Evolutionary conservation across 2,329 filamentous ascomycete species (phyloP).

Genomic region (Exophiala aquamarina): DNA sequence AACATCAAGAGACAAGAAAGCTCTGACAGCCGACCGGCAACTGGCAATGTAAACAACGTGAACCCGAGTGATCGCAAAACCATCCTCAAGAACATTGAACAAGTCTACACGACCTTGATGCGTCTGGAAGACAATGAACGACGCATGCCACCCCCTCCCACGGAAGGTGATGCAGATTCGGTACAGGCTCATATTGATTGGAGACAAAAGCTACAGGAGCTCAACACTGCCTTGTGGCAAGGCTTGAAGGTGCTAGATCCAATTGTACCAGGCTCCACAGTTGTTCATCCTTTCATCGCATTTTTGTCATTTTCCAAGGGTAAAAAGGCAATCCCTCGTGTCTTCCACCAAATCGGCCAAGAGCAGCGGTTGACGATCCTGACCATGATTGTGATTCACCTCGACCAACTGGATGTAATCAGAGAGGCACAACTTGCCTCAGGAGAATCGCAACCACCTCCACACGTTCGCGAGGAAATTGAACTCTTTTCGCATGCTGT

Average conservation of each 20-base stretch:
- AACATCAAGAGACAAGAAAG: conserved; percentile 89
- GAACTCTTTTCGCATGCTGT: conserved; percentile 86
- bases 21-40: conserved; percentile 52
- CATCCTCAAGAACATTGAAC: conserved; percentile 82
- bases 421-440: conserved; percentile 72
- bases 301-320: conserved; percentile 94
- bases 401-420: conserved; percentile 89
- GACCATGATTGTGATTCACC: conserved; percentile 91
- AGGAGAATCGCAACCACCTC: conserved; percentile 71
- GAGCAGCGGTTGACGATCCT: conserved; percentile 90
- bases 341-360: conserved; percentile 89
- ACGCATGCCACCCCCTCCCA: conserved; percentile 67
- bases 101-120: conserved; percentile 85
- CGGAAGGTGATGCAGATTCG: conserved; percentile 62
- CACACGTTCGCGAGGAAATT: conserved; percentile 82
- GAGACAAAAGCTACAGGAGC: conserved; percentile 66
- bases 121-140: conserved; percentile 91
- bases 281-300: conserved; percentile 87
- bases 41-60: conserved; percentile 44
- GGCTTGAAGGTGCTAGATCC: conserved; percentile 91
- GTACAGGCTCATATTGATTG: conserved; percentile 77
- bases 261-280: conserved; percentile 69
- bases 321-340: conserved; percentile 90
- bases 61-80: conserved; percentile 75
- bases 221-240: conserved; percentile 80